Evolutionary conservation across 176 grass and related monocot species (phyloP).

Genomic region (Pontederia crassipes): DNA sequence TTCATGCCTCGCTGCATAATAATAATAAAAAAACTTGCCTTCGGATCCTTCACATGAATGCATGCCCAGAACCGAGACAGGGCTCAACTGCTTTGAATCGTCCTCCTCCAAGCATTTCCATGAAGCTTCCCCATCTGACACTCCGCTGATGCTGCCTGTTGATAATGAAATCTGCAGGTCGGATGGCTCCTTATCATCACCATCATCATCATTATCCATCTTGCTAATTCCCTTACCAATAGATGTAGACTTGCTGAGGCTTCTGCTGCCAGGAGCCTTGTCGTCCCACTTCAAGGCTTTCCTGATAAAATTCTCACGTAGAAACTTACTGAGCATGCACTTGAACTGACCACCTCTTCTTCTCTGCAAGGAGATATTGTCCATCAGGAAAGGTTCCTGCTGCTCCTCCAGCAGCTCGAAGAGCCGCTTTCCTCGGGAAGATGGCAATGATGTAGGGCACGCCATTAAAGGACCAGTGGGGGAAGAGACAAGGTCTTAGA

Average conservation of each 20-base stretch:
- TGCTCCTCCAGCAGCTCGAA: conserved; percentile 5
- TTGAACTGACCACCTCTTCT: not conserved
- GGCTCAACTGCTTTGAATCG: no score
- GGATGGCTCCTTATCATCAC: no score
- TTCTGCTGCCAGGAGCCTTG: not conserved
- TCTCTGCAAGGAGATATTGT: not conserved
- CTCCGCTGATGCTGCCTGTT: not conserved
- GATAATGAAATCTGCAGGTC: no score
- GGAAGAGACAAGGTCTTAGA: no score
- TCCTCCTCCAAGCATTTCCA: no score
- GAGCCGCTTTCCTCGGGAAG: not conserved
- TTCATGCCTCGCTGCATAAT: not conserved
- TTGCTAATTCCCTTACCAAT: no score
- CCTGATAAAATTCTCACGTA: not conserved
- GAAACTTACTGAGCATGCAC: not conserved
- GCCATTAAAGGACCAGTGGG: not conserved
- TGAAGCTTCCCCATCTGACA: not conserved
- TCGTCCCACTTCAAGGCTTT: not conserved
- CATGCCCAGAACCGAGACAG: not conserved
- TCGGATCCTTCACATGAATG: not conserved
- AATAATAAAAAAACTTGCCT: not conserved
- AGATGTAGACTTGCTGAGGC: no score
- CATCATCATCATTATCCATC: no score
- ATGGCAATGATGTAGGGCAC: not conserved
- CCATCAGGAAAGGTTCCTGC: conserved; percentile 3